Conservation (phyloP, 2,329 filamentous ascomycete species). For the Botrytis porri region DNA sequence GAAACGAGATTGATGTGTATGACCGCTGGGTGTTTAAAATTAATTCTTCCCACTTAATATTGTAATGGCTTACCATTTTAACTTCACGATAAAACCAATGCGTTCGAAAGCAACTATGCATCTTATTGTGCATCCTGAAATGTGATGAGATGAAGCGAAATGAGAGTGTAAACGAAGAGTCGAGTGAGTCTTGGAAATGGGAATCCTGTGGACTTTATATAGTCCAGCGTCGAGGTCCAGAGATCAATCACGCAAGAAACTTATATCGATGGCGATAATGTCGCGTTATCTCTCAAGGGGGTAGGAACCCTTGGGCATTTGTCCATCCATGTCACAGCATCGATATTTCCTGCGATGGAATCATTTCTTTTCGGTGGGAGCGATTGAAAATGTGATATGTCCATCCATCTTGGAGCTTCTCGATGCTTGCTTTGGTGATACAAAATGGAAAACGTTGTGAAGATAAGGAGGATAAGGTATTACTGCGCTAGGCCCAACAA, state of each 20-base stretch:
- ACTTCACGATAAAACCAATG: background rate
- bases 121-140: background rate
- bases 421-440: background rate
- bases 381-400: background rate
- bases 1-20: background rate
- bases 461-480: background rate
- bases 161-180: background rate
- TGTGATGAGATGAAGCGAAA: background rate
- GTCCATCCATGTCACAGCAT: background rate
- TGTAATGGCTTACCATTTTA: constrained; percentile 4
- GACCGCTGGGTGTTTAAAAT: background rate
- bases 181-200: background rate
- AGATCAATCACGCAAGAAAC: background rate
- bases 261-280: background rate
- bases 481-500: background rate
- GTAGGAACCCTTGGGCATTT: background rate
- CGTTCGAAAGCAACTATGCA: background rate
- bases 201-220: background rate
- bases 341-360: background rate
- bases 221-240: too few species aligned
- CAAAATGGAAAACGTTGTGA: background rate
- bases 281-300: background rate
- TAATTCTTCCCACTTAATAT: constrained; percentile 5
- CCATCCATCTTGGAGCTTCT: background rate
- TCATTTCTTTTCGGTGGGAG: background rate